Percentiles rank a stretch among this genome's conserved stretches.
These are phyloP conservation scores for Chamaenerion angustifolium DNA, from an alignment of 345 rosid species.

Conservation along the genomic window DNA sequence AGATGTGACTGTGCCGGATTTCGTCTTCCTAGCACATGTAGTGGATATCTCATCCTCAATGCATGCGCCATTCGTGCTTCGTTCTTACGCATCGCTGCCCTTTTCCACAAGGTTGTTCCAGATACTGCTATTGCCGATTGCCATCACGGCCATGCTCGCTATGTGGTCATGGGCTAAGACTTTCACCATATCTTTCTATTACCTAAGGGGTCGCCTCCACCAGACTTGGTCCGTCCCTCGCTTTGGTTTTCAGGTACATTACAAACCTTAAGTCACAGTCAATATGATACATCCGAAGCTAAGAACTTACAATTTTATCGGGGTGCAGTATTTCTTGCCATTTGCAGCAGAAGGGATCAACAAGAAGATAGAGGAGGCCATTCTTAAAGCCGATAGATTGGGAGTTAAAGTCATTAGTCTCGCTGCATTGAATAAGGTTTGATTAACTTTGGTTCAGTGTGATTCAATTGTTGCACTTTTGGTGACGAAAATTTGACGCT, in stretches of 20 bases:
- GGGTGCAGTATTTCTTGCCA: constrained; percentile 85
- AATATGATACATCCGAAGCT: no score
- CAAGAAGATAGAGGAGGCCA: constrained; percentile 65
- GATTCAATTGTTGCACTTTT: background rate
- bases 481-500: no score
- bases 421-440: constrained; percentile 87
- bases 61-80: constrained; percentile 53
- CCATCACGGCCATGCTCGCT: constrained; percentile 30
- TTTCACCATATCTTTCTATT: constrained; percentile 47
- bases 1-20: constrained; percentile 47
- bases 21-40: constrained; percentile 88
- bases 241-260: constrained; percentile 66
- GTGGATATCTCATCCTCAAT: constrained; percentile 53
- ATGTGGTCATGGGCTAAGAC: constrained; percentile 78
- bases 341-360: constrained; percentile 80
- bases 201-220: constrained; percentile 49
- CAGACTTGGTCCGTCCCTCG: constrained; percentile 86
- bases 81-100: constrained; percentile 51
- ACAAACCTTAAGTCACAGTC: no score
- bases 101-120: constrained; percentile 27
- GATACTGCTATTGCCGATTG: constrained; percentile 33
- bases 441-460: background rate
- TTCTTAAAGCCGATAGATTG: constrained; percentile 57
- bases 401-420: constrained; percentile 94
- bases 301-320: background rate